Percentiles rank a stretch among this genome's conserved stretches.
Conservation (phyloP, 805 yeast species). For the Hagleromyces aurorensis region DNA sequence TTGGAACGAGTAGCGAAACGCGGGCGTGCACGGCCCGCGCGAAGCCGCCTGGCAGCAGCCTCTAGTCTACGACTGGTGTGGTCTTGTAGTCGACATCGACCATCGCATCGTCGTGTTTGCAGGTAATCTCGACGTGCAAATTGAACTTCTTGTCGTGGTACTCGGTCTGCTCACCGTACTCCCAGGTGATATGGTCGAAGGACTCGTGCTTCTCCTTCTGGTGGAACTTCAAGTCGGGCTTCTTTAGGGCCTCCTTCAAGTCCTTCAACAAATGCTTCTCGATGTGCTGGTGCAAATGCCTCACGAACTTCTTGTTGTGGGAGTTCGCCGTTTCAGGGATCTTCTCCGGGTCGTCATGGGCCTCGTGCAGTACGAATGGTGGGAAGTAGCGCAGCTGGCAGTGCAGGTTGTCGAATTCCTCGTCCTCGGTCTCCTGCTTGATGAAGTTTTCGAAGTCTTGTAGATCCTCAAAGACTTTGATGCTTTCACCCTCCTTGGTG, state of each 20-base stretch:
- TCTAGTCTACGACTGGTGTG: constrained; percentile 36
- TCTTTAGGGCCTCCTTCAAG: constrained; percentile 53
- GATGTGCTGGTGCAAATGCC: constrained; percentile 70
- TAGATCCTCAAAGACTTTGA: constrained; percentile 50
- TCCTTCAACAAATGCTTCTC: constrained; percentile 64
- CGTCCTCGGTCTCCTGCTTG: constrained; percentile 68
- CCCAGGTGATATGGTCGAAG: constrained; percentile 51
- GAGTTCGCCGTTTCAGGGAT: constrained; percentile 66
- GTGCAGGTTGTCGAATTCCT: constrained; percentile 61
- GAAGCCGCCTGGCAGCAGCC: too few species aligned
- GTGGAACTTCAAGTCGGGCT: constrained; percentile 41
- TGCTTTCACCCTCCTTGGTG: constrained; percentile 25
- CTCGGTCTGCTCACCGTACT: constrained; percentile 47
- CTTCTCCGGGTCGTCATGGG: constrained; percentile 62
- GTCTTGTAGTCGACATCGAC: constrained; percentile 60
- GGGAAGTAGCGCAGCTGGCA: constrained; percentile 64
- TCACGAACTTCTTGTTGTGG: constrained; percentile 59
- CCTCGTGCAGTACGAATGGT: constrained; percentile 60
- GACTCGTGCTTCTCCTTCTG: constrained; percentile 41
- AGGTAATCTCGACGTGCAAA: constrained; percentile 53
- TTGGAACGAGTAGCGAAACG: too few species aligned
- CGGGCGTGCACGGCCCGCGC: too few species aligned
- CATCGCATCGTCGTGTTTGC: constrained; percentile 59
- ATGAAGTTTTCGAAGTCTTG: constrained; percentile 54
- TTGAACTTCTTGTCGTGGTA: constrained; percentile 59